Base-by-base conservation (phyloP, 345 rosid genomes). In the Cardamine resedifolia region DNA sequence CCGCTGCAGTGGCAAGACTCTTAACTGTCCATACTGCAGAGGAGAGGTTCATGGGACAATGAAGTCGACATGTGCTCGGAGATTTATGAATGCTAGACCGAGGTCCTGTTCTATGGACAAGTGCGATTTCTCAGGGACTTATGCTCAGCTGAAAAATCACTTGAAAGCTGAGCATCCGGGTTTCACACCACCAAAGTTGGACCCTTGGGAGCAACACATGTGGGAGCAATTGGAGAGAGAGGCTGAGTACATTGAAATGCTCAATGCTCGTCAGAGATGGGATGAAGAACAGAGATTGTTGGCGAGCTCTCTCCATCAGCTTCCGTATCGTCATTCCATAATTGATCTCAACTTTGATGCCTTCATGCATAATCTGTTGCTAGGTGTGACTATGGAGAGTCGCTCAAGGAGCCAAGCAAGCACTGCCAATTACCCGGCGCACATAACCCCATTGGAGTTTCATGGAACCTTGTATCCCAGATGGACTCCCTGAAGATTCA, bases 1-100 rank as follows among this genome's bases (percentile, higher is more conserved):
- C 76, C 73, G 75, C 39, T 75, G 58, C 43, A 64, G 44, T 8
- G 47, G 38, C 23, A 76, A 71, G 55, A 76, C 76, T 19, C 79
- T 86, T 2, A 9, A 20, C 18, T 88, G 95, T 59, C 95, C 91
- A 0, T 82, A 83, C 12, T 88, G 91, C 60, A 77, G 95, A 58
- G 95, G 95, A 66, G 78, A 75, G 55, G 65, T 86, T 19, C 55
- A 33, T 6, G 89, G 85, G 14, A 86, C 86, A 58, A 48, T 77
- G 59, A 84, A 82, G 39, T 75, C 76, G 0, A 82, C 82, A 2
- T 59, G 78, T 16, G 89, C 89, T 2, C 73, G 89, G 28, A 47
- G 71, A 58, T 85, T 72, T 60, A 83, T 88, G 93, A 83, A 90
- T 70, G 83, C 86, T 39, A 86, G 79, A 70, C 62, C 71, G 5